Base-by-base conservation (phyloP, 2,329 filamentous ascomycete species). In the Aureobasidium sp. region DNA sequence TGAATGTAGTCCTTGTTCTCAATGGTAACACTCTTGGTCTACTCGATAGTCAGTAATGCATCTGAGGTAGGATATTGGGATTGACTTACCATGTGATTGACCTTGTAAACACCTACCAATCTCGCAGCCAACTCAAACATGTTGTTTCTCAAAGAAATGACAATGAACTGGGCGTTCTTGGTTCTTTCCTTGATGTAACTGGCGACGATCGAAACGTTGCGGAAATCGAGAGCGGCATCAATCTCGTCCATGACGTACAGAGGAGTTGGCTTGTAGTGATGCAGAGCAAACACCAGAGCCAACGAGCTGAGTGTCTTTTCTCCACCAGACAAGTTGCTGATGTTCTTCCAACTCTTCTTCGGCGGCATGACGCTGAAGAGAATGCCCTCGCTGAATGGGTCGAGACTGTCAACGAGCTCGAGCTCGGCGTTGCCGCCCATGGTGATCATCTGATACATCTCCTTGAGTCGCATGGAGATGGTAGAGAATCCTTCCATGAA, bases 371-470 rank as follows among this genome's bases (percentile, higher is more conserved):
- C 95, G 61, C 88, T 93, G 79, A 99, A 99, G 52, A 97, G 74
- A 65, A 99, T 97, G 30, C 94, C 94, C 75, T 99, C 94, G 7
- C 89, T 91, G 79, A 99, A 99, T 0, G 94, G 94, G 73, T 99
- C 95, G 3, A 99, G 80, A 21, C 88, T 93, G 78, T 99, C 94
- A 44, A 99, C 94, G 30, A 99, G 86, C 75, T 99, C 95, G 15
- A 99, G 84, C 77, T 99, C 94, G 0, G 94, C 94, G 69, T 99
- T 99, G 61, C 94, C 94, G 64, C 94, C 94, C 91, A 99, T 97
- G 27, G 94, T 99, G 73, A 99, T 99, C 92, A 99, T 97, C 74
- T 99, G 94, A 77, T 99, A 99, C 94, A 99, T 99, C 72, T 99
- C 94, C 79, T 99, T 99, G 49, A 99, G 81, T 0, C 93, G 89